Conservation (phyloP, 805 yeast species). For the Candida ovalis region DNA sequence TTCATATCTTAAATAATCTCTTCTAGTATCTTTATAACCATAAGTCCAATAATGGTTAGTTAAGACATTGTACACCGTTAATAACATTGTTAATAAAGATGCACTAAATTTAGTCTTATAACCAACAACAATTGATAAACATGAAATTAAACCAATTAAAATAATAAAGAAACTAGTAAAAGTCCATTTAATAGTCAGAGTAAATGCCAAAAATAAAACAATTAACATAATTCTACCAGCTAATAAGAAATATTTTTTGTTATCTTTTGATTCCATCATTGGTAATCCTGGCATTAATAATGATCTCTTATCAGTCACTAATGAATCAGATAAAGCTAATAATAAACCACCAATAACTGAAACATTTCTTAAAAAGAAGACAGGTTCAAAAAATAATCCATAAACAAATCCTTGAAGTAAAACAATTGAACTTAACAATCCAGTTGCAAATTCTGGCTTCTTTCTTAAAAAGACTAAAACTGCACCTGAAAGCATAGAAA, state of each 20-base stretch:
- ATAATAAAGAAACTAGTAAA: conserved; percentile 60
- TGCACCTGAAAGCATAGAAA: conserved; percentile 71
- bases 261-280: conserved; percentile 64
- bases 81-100: conserved; percentile 58
- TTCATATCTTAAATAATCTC: conserved; percentile 89
- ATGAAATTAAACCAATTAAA: conserved; percentile 63
- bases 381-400: conserved; percentile 77
- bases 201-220: conserved; percentile 79
- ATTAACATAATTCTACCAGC: conserved; percentile 88
- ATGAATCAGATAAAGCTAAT: conserved; percentile 80
- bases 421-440: conserved; percentile 65
- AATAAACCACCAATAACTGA: conserved; percentile 90
- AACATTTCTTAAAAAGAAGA: conserved; percentile 80
- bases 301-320: conserved; percentile 70
- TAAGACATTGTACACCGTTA: conserved; percentile 70
- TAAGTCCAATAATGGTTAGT: conserved; percentile 89
- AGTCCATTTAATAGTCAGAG: conserved; percentile 72
- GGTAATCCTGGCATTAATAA: conserved; percentile 74
- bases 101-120: conserved; percentile 92
- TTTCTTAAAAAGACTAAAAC: conserved; percentile 66
- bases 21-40: conserved; percentile 63
- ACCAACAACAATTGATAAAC: conserved; percentile 82
- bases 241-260: conserved; percentile 73
- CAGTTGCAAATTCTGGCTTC: conserved; percentile 66
- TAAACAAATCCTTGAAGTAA: conserved; percentile 81